Evolutionary conservation across 169 alveolate species (phyloP).

Genomic region (Toxoplasma gondii): DNA sequence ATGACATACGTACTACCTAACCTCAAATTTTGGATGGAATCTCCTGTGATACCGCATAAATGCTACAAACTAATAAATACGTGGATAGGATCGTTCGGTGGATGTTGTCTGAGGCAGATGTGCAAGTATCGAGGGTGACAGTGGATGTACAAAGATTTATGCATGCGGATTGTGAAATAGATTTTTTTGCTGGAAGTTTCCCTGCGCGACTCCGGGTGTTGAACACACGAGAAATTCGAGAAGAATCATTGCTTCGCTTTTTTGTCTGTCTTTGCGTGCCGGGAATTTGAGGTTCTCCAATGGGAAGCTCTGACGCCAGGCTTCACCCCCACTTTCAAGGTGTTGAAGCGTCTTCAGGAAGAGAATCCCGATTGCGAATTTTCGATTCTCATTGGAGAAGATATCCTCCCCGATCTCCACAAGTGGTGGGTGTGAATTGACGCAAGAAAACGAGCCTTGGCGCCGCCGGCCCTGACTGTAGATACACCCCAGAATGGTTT

Average conservation of each 20-base stretch:
- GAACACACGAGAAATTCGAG: no score
- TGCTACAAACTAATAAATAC: no score
- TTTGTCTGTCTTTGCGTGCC: not conserved
- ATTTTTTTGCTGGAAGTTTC: no score
- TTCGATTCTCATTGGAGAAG: not conserved
- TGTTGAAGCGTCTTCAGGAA: not conserved
- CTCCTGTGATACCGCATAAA: no score
- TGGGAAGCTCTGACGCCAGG: constrained; percentile 23
- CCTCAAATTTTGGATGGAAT: not conserved
- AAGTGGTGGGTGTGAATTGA: not conserved
- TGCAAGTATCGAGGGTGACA: no score
- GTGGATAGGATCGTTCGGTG: no score
- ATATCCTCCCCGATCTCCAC: not conserved
- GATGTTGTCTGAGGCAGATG: no score
- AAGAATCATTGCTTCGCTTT: no score
- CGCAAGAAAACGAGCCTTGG: not conserved
- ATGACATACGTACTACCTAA: no score
- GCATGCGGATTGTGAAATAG: no score
- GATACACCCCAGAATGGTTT: not conserved
- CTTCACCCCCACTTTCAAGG: constrained; percentile 18
- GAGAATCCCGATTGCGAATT: constrained; percentile 12
- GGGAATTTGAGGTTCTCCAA: not conserved
- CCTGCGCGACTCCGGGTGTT: no score
- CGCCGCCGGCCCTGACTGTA: not conserved
- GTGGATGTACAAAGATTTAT: no score